These are phyloP conservation scores for Colletotrichum sojae DNA, from an alignment of 2,329 filamentous ascomycete species.

Conservation along the genomic window DNA sequence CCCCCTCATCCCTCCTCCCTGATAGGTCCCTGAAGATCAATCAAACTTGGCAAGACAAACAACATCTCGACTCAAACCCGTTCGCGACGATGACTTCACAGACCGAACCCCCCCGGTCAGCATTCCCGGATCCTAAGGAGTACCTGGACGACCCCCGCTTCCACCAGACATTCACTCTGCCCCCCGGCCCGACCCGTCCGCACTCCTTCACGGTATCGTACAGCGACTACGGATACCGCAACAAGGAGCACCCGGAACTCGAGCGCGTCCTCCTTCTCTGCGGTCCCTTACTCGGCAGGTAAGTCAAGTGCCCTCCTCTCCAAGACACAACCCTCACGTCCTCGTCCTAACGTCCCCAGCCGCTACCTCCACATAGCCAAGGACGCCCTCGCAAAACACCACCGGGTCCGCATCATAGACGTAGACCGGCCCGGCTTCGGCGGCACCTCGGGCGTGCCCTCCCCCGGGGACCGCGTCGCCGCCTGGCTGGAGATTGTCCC, in stretches of 20 bases:
- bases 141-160: constrained; percentile 47
- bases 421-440: constrained; percentile 55
- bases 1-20: background rate
- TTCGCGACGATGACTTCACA: background rate
- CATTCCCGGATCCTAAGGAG: background rate
- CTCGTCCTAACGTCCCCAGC: background rate
- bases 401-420: constrained; percentile 51
- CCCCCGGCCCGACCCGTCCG: constrained; percentile 42
- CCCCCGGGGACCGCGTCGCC: constrained; percentile 40
- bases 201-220: constrained; percentile 43
- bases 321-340: background rate
- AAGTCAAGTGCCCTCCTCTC: background rate
- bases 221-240: constrained; percentile 51
- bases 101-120: background rate
- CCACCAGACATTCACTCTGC: constrained; percentile 45
- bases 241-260: constrained; percentile 44
- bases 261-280: constrained; percentile 50
- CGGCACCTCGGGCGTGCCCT: constrained; percentile 46
- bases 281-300: constrained; percentile 45
- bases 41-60: background rate
- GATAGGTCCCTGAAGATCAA: background rate
- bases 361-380: constrained; percentile 48
- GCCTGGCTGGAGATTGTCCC: constrained; percentile 50
- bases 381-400: constrained; percentile 49
- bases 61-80: background rate